Base-by-base conservation (phyloP, 1,284 basidiomycete species). In the Rhodotorula sp. region DNA sequence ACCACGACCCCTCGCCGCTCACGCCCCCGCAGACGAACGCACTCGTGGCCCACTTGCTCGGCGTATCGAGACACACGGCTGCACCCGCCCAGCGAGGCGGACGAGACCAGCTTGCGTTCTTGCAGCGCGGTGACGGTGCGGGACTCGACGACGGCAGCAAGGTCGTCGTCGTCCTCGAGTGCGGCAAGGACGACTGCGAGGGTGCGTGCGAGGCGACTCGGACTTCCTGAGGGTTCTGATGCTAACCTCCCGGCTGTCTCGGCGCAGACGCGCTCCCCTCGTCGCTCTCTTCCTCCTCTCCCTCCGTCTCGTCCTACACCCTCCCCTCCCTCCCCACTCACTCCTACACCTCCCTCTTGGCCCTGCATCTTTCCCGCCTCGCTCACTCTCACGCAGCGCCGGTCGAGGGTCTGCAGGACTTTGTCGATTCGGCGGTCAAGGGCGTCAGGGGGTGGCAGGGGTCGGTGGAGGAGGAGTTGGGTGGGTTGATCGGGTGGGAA, bases 291-390 rank as follows among this genome's bases (percentile, higher is more conserved):
- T 28, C 24, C 10, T 22, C 50, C 2, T 10, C 20, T 26, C 50
- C 15, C n/a, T 15, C 7, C 55, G 55, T 16, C 22, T 51, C 20
- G 51, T 48, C 62, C 40, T 44, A 44, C 40, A 26, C 31, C 10
- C 56, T 75, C 50, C 69, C 73, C 13, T 55, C 67, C n/a, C 61
- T 75, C 31, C 54, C 71, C 24, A 13, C 57, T 11, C 47, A 59
- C 31, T 69, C 71, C n/a, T 75, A 73, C 71, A 57, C 65, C 52
- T 55, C 71, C 13, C 59, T 64, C 50, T 10, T 75, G 57, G 52
- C 71, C 1, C 67, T 75, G 40, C 74, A 75, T 56, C 65, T 75
- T n/a, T 65, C 71, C 61, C 71, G 72, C 30, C 64, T 75, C 62
- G 68, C 67, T 34, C 44, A 51, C 48, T 50, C 62, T 4, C 65